Evolutionary conservation across 208 protist genomes (phyloP).

Genomic region (Leishmania amazonensis): DNA sequence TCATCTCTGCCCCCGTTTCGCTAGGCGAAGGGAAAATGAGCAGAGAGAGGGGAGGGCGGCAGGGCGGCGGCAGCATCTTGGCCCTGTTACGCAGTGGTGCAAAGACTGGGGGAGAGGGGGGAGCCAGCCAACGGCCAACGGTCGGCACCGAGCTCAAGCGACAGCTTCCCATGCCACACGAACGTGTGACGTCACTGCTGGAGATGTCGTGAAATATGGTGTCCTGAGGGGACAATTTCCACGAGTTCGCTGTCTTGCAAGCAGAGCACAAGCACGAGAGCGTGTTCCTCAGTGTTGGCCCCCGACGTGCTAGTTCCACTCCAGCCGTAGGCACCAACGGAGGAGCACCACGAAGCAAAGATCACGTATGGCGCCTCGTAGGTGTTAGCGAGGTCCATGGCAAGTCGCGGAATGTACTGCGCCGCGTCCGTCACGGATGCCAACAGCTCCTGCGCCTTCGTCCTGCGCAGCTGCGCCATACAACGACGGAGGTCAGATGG

Average conservation of each 20-base stretch:
- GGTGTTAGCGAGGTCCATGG: neutral
- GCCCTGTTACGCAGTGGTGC: neutral
- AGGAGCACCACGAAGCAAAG: slow-evolving; percentile 14
- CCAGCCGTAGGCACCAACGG: slow-evolving; percentile 1
- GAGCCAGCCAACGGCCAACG: neutral
- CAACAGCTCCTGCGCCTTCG: no score
- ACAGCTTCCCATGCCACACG: no score
- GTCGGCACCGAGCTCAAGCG: neutral
- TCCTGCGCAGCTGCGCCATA: neutral
- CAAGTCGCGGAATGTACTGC: slow-evolving; percentile 12
- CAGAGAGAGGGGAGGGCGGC: neutral
- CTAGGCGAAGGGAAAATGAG: neutral
- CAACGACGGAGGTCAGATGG: neutral
- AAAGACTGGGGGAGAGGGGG: neutral
- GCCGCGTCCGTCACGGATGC: neutral
- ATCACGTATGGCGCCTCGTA: slow-evolving; percentile 16
- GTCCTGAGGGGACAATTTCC: slow-evolving; percentile 3
- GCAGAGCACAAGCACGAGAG: slow-evolving; percentile 11
- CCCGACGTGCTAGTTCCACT: neutral
- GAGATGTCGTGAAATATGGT: neutral
- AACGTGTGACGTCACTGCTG: neutral
- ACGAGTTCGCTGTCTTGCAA: slow-evolving; percentile 16
- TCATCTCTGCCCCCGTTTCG: neutral
- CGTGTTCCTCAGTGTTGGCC: neutral
- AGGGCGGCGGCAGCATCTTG: neutral